A percentile compares a stretch with the other conserved stretches of the same genome.
Conservation (phyloP, 2,329 filamentous ascomycete genomes). For the Thielaviopsis musarum region DNA sequence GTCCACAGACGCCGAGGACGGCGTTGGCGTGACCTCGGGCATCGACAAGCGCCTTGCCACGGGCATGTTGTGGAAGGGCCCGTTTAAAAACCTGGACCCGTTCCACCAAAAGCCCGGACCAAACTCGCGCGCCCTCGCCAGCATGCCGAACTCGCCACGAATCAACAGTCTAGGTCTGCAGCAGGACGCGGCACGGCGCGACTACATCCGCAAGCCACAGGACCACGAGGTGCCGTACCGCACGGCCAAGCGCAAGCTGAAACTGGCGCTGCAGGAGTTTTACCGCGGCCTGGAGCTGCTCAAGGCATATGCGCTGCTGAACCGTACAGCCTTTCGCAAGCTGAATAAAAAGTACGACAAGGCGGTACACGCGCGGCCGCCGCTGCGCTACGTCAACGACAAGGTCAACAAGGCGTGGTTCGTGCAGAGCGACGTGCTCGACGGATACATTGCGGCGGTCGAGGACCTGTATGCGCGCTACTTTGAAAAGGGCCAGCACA, state of each 20-base stretch:
- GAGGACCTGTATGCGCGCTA: conserved; percentile 91
- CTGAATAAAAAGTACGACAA: conserved; percentile 99
- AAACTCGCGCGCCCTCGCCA: conserved; percentile 41
- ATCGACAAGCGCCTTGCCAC: background rate
- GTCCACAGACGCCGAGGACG: conserved; percentile 12
- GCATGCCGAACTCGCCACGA: conserved; percentile 35
- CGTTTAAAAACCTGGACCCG: conserved; percentile 28
- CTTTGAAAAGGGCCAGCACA: conserved; percentile 85
- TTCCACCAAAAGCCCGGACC: conserved; percentile 29
- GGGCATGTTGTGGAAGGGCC: conserved; percentile 30
- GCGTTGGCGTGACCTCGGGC: background rate
- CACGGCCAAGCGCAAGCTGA: conserved; percentile 79
- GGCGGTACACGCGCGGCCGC: conserved; percentile 58
- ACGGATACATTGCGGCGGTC: conserved; percentile 60
- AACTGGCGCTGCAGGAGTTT: conserved; percentile 79
- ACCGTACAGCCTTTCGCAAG: conserved; percentile 86
- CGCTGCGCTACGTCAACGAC: conserved; percentile 71
- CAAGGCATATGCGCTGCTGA: conserved; percentile 79
- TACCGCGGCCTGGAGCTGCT: conserved; percentile 83
- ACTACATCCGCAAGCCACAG: conserved; percentile 34
- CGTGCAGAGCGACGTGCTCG: conserved; percentile 71
- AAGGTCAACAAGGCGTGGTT: conserved; percentile 86
- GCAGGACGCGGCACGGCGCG: conserved; percentile 22
- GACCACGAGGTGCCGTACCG: conserved; percentile 56
- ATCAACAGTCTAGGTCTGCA: conserved; percentile 16